Evolutionary conservation across 192 early-diverging fungal genomes (phyloP), one percentile per base, ranked within the genome.

Genomic region (Radiomyces spectabilis): DNA sequence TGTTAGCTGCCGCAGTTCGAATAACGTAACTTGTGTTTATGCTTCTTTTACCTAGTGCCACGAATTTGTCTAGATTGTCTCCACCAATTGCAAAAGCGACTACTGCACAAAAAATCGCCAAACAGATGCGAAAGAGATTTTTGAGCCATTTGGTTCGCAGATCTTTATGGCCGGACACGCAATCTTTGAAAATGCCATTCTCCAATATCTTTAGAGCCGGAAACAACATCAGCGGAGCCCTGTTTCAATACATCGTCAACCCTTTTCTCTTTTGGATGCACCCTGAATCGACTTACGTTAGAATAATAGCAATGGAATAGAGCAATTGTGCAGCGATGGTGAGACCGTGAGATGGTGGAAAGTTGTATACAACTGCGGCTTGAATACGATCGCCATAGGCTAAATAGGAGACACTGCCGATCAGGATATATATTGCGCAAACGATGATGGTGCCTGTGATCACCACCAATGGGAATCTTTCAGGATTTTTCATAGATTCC

Each of bases 131-230:
- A 57, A 84, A 80, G 39, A 75, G 33, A 63, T 94, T 92, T 72
- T 85, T 81, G 15, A 65, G 61, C 79, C 73, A 75, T 64, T 91
- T 91, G 52, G 89, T 78, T 21, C 76, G 50, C 3, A 69, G 56
- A 35, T 64, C 75, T 41, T 65, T 63, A 10, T 35, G 46, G 24
- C 72, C 74, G 0, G 57, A 59, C 5, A 60, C 50, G 51, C 78
- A 64, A 30, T 80, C 80, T 33, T 76, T n/a, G 33, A 90, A 91
- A 15, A 91, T 38, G 10, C 71, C 79, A 27, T 81, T 73, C 59
- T 94, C 89, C 26, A 86, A 69, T 58, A 94, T 94, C 27, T 84
- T 79, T 38, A 87, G 87, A 22, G 86, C 84, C 2, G 92, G 91
- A 59, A 92, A 95, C 49, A 92, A 65, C 58, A 83, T 86, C 41